Conservation (phyloP, 257 asterid genomes). For the Fraxinus excelsior region DNA sequence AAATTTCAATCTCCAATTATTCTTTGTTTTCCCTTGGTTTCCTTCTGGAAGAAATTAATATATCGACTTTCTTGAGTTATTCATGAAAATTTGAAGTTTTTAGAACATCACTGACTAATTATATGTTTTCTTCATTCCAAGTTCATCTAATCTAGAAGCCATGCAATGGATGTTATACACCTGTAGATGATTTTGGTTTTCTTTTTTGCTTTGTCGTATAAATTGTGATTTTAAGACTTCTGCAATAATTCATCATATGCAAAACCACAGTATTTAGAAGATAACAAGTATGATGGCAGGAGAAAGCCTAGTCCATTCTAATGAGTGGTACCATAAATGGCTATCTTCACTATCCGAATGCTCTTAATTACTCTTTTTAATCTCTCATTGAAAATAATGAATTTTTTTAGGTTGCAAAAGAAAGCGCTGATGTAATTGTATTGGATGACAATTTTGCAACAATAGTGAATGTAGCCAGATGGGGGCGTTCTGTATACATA, state of each 20-base stretch:
- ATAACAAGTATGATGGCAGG: neutral
- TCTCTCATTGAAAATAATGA: neutral
- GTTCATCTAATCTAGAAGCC: neutral
- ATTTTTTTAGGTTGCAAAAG: conserved; percentile 86
- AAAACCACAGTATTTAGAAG: neutral
- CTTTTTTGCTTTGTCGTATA: neutral
- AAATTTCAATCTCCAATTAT: neutral
- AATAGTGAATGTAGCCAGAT: conserved; percentile 87
- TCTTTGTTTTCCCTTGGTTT: neutral
- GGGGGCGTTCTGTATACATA: conserved; percentile 98
- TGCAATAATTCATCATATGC: neutral
- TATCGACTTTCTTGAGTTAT: neutral
- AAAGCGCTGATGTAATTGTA: conserved; percentile 94
- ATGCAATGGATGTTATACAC: neutral
- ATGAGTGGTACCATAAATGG: neutral
- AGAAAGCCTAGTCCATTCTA: neutral
- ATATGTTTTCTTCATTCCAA: neutral
- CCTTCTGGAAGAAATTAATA: neutral
- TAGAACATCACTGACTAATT: neutral
- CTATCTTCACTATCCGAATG: neutral
- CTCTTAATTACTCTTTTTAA: neutral
- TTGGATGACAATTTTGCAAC: conserved; percentile 94
- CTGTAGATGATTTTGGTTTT: neutral
- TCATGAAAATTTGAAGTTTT: neutral
- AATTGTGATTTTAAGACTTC: neutral